phyloP scores from a whole-genome alignment of 2,329 filamentous ascomycete species.

The Trichoderma aggressivum region DNA sequence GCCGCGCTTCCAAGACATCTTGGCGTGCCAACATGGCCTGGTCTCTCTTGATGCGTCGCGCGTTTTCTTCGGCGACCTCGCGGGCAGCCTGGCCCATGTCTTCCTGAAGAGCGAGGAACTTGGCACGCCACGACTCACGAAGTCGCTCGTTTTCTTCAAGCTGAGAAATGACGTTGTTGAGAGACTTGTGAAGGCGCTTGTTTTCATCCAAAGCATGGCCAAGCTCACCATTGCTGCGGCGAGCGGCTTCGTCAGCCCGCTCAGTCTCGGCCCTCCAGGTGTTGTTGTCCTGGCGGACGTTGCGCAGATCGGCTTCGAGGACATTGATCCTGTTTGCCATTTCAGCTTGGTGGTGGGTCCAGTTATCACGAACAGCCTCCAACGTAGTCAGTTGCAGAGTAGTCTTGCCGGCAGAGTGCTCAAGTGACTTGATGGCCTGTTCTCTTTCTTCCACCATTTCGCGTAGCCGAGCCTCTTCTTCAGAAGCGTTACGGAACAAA shows the following conservation, averaged over 20 bases:
- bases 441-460: constrained; percentile 67
- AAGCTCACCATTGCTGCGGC: constrained; percentile 49
- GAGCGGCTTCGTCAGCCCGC: constrained; percentile 50
- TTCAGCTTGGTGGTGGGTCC: constrained; percentile 53
- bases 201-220: constrained; percentile 55
- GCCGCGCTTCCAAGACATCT: constrained; percentile 72
- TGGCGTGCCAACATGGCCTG: constrained; percentile 74
- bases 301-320: constrained; percentile 53
- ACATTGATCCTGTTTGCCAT: constrained; percentile 53
- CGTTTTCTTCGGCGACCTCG: constrained; percentile 80
- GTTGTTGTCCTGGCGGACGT: constrained; percentile 54
- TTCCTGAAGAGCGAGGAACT: constrained; percentile 80
- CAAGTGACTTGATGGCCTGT: constrained; percentile 58
- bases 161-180: constrained; percentile 71
- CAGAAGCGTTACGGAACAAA: constrained; percentile 64
- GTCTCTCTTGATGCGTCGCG: constrained; percentile 73
- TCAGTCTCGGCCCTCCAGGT: constrained; percentile 63
- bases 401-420: constrained; percentile 53
- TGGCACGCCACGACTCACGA: constrained; percentile 77
- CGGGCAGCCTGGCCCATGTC: constrained; percentile 78
- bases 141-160: constrained; percentile 82
- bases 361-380: constrained; percentile 61
- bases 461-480: constrained; percentile 67
- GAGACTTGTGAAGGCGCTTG: constrained; percentile 69
- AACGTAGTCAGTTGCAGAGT: constrained; percentile 63